A percentile compares a stretch with the other conserved stretches of the same genome.
Evolutionary conservation across 768 basidiomycete genomes (phyloP).

Genomic region (Trametes elegans): DNA sequence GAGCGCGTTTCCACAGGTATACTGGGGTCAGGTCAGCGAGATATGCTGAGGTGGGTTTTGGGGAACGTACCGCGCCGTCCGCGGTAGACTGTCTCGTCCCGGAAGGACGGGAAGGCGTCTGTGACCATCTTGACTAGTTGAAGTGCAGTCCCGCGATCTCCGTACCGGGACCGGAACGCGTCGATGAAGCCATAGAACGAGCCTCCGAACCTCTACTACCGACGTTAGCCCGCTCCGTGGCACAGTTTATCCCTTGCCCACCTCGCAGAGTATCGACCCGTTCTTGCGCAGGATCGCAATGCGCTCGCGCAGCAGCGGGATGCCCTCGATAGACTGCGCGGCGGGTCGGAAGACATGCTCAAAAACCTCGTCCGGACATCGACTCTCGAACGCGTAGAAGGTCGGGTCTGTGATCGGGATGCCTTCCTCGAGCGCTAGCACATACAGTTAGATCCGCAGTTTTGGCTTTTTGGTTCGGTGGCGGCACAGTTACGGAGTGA

Average conservation of each 20-base stretch:
- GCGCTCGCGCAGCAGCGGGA: conserved; percentile 71
- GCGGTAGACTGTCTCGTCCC: conserved; percentile 61
- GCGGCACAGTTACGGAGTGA: no score
- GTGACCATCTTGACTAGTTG: conserved; percentile 71
- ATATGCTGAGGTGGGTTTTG: not conserved
- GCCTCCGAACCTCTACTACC: conserved; percentile 57
- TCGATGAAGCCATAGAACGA: conserved; percentile 68
- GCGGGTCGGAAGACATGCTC: conserved; percentile 67
- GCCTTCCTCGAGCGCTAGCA: conserved; percentile 66
- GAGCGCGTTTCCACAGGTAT: conserved; percentile 85
- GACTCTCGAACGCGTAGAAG: conserved; percentile 70
- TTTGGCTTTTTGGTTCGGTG: not conserved
- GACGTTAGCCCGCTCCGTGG: not conserved
- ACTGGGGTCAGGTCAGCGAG: conserved; percentile 41
- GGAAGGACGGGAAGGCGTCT: conserved; percentile 70
- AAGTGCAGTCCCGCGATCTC: conserved; percentile 62
- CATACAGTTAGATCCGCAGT: not conserved
- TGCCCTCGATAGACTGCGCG: conserved; percentile 51
- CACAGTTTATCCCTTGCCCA: conserved; percentile 28
- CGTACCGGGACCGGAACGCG: conserved; percentile 52
- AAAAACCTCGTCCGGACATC: conserved; percentile 71
- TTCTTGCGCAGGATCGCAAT: conserved; percentile 78
- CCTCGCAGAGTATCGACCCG: conserved; percentile 67
- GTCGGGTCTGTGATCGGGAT: conserved; percentile 77
- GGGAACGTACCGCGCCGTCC: conserved; percentile 54